Base-by-base conservation (phyloP, 768 basidiomycete species). In the Kwoniella dejecticola region DNA sequence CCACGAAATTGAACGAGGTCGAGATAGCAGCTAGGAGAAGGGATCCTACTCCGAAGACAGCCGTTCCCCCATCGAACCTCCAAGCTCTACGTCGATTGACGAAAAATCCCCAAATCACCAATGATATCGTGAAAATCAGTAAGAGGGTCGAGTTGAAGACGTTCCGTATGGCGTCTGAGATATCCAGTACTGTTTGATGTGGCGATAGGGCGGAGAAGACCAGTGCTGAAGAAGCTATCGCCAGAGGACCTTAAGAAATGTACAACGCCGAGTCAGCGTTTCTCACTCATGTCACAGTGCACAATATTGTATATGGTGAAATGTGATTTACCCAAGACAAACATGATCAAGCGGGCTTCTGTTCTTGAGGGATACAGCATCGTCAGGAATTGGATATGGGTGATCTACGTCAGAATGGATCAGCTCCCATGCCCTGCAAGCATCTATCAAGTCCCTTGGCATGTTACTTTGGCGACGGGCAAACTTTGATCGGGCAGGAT, bases 81-180 rank as follows among this genome's bases (percentile, higher is more conserved):
- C 96, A 99, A 2, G 96, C 96, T 53, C 90, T 86, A 46, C 85
- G 83, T 23, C 92, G 86, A 74, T 98, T 97, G 67, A 98, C 85
- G 59, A 90, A 80, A 63, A 90, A 83, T 31, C 96, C 96, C 96
- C 96, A 99, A 62, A 96, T 86, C 75, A 91, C 82, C 61, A 99
- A 88, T 2, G 90, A 86, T 31, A 85, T 79, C 12, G 93, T 93
- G 81, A 97, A 99, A 57, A 99, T 86, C 56, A 99, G 84, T 40
- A 94, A 90, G n/a, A 98, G 85, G 0, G 94, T 89, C 1, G 92
- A 92, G 78, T 96, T 96, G 85, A 93, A 95, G 63, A 96, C 88
- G 81, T 96, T 95, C 62, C 89, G 87, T 23, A 91, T 85, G 24
- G 88, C 88, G 57, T 85, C 84, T 48, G 91, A 86, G 48, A 90